Evolutionary conservation across 1,284 basidiomycete species (phyloP), one percentile per base, ranked within the genome.

Genomic region (Leccinum subatratum): DNA sequence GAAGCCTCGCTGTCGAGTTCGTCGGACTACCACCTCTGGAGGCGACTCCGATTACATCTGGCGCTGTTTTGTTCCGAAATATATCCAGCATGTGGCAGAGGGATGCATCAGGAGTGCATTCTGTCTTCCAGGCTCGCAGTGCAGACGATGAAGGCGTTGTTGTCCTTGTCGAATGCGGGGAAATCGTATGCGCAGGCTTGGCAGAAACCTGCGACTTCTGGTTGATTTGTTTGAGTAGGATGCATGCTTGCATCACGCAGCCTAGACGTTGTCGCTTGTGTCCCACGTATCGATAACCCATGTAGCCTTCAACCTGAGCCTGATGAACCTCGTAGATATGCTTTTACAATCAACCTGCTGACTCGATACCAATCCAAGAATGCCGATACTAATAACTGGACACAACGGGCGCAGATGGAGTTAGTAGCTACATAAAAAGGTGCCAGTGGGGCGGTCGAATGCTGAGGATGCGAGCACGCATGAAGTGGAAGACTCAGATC

Each of bases 11-110:
- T 3, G 74, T 91, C 58, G 68, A 81, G 64, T 85, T 87, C 68
- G 86, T 85, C 12, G 90, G 90, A 20, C 79, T 91, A 22, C 90
- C 89, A 11, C 88, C 89, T 28, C 77, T 92, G 7, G 76, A 77
- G 22, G 77, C 80, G 1, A 72, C 69, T 22, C 76, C 73, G 63
- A 63, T 72, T 3, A 68, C 66, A 4, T 72, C 68, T 42, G 72
- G 67, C 4, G 45, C 64, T 28, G 63, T 77, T 39, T 67, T 85
- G 4, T 86, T 88, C 71, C 77, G 69, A 28, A 86, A 86, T 63
- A 80, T 87, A 28, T 72, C 70, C 22, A 70, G 65, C 51, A 66
- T 72, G 69, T 64, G 69, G 73, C 3, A 68, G 69, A 65, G 73
- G 70, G 45, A 69, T 62, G 62, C 67, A 30, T 68, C 45, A 1